A percentile compares a stretch with the other conserved stretches of the same genome.
These are phyloP conservation scores for Zopfia rhizophila DNA, from an alignment of 2,329 filamentous ascomycete species.

Conservation along the genomic window DNA sequence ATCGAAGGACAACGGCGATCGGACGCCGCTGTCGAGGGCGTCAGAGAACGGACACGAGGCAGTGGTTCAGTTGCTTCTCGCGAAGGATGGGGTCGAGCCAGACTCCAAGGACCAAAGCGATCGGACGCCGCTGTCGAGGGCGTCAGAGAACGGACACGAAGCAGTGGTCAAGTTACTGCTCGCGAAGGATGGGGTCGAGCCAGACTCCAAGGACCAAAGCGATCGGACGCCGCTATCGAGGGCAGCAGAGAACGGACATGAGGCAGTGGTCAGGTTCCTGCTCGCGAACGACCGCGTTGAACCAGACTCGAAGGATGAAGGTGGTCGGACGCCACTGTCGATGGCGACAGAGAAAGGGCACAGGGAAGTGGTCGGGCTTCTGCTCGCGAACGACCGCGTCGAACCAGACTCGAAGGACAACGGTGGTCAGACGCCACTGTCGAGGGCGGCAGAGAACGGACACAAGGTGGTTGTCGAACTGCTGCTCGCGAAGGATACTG, in stretches of 20 bases:
- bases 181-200: slow-evolving; percentile 6
- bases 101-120: not conserved
- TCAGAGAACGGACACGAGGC: too few species aligned
- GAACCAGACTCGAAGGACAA: slow-evolving; percentile 9
- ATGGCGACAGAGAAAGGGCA: too few species aligned
- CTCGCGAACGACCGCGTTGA: too few species aligned
- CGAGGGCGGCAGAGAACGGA: slow-evolving; percentile 6
- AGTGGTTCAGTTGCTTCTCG: too few species aligned
- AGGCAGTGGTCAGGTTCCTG: too few species aligned
- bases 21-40: slow-evolving; percentile 12
- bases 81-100: slow-evolving; percentile 6
- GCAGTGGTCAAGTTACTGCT: slow-evolving; percentile 14
- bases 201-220: slow-evolving; percentile 4
- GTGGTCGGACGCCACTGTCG: slow-evolving; percentile 1
- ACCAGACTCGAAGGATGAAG: slow-evolving; percentile 5
- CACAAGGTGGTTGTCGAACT: slow-evolving; percentile 13
- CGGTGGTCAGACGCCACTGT: slow-evolving; percentile 1
- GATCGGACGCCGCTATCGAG: slow-evolving; percentile 1
- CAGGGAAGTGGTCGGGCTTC: not conserved
- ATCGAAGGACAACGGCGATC: slow-evolving; percentile 3
- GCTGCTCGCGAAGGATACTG: slow-evolving; percentile 11
- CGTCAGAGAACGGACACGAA: slow-evolving; percentile 6
- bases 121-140: slow-evolving; percentile 5
- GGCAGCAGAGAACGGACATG: slow-evolving; percentile 3
- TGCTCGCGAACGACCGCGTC: slow-evolving; percentile 1